Evolutionary conservation across 441 rosid species (phyloP).

Genomic region (Brassica balearica): DNA sequence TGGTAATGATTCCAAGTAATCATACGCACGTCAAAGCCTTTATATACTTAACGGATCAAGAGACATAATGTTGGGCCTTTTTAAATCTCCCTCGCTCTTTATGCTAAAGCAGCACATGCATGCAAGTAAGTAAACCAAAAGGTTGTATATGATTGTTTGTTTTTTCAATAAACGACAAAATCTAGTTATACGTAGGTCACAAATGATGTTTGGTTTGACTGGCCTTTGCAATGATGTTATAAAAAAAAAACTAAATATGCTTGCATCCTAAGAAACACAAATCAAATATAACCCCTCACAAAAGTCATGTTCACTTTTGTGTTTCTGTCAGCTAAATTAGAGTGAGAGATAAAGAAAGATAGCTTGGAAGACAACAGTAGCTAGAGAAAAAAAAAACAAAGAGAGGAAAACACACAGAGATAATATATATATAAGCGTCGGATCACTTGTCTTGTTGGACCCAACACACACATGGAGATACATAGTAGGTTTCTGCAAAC

Average conservation of each 20-base stretch:
- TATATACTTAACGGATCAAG: slow-evolving; percentile 19
- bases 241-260: slow-evolving; percentile 17
- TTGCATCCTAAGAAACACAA: slow-evolving; percentile 42
- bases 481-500: slow-evolving; percentile 41
- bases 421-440: slow-evolving; percentile 37
- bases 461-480: slow-evolving; percentile 35
- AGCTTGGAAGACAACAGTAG: slow-evolving; percentile 18
- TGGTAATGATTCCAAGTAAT: slow-evolving; percentile 40
- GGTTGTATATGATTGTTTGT: slow-evolving; percentile 22
- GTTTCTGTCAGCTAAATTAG: slow-evolving; percentile 37
- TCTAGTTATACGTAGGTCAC: not conserved
- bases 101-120: slow-evolving; percentile 36
- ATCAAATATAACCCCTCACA: slow-evolving; percentile 23
- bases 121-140: slow-evolving; percentile 19
- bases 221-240: not conserved
- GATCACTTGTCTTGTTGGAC: slow-evolving; percentile 40
- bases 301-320: slow-evolving; percentile 29
- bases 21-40: slow-evolving; percentile 34
- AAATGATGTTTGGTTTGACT: slow-evolving; percentile 3
- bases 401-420: slow-evolving; percentile 32
- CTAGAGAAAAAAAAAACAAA: slow-evolving; percentile 18
- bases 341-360: slow-evolving; percentile 19
- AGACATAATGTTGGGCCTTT: slow-evolving; percentile 33
- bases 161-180: slow-evolving; percentile 27
- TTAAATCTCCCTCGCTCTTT: slow-evolving; percentile 1